Evolutionary conservation across 2,329 filamentous ascomycete genomes (phyloP).

Genomic region (Massarina eburnea): DNA sequence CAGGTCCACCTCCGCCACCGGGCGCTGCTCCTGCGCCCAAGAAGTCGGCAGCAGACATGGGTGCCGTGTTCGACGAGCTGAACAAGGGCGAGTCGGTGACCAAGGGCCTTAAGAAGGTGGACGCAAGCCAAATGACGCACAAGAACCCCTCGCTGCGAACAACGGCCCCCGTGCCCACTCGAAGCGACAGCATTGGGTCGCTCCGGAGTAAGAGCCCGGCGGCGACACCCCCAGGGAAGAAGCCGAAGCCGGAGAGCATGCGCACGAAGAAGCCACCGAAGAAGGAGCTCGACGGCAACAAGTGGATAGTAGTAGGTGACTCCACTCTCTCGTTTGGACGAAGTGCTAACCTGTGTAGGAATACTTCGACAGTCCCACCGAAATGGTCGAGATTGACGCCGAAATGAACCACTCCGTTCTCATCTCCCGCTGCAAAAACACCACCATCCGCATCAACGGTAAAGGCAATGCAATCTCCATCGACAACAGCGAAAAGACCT

Average conservation of each 20-base stretch:
- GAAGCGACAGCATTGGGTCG: conserved; percentile 52
- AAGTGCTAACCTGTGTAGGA: conserved; percentile 58
- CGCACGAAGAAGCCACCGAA: conserved; percentile 51
- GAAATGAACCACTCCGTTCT: conserved; percentile 84
- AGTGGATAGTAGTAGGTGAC: conserved; percentile 78
- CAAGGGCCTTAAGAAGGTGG: conserved; percentile 85
- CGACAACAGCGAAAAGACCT: conserved; percentile 84
- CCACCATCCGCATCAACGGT: conserved; percentile 83
- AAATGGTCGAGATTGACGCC: conserved; percentile 79
- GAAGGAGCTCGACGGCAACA: conserved; percentile 65
- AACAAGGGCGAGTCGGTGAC: conserved; percentile 91
- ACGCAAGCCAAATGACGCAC: conserved; percentile 95
- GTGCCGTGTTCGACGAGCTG: conserved; percentile 86
- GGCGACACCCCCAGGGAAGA: conserved; percentile 68
- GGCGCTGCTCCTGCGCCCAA: conserved; percentile 54
- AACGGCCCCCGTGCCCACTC: conserved; percentile 66
- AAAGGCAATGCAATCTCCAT: conserved; percentile 97
- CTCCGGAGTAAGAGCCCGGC: conserved; percentile 78
- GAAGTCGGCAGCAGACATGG: conserved; percentile 63
- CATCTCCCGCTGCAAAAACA: conserved; percentile 88
- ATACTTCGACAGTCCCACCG: conserved; percentile 78
- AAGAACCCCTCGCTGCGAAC: conserved; percentile 90
- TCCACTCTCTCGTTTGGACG: not conserved
- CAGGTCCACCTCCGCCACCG: conserved; percentile 42
- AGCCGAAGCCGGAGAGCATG: conserved; percentile 54